Evolutionary conservation across 2,329 filamentous ascomycete genomes (phyloP), one percentile per base, ranked within the genome.

Genomic region (Phaeosphaeriaceae sp.): DNA sequence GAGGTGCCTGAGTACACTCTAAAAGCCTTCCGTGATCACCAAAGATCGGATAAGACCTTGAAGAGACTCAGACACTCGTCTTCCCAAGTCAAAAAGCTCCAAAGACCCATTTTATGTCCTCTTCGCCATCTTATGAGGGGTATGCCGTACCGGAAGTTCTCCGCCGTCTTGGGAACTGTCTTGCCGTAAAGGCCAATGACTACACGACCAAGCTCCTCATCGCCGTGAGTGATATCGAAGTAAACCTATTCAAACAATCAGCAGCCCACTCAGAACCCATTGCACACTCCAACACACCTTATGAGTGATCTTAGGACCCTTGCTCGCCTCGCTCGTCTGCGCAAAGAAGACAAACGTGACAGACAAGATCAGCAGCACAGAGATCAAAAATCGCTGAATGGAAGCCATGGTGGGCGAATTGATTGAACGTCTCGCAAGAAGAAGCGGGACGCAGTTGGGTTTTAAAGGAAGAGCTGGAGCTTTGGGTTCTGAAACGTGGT

Each of bases 251-350:
- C 7, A 62, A 2, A 44, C 41, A 44, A 19, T 44, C 6, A 44
- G 41, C 41, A 5, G 4, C 41, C 2, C 3, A 19, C 13, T 4
- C 20, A 7, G 6, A 44, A 19, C 19, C 21, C 13, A 22, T 46
- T n/a, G 9, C 4, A n/a, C n/a, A 21, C 21, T 6, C 25, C 22
- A 19, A 44, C 69, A 58, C 76, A 86, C 92, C 88, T 96, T 97
- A 85, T 91, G 85, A 72, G 93, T 97, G 83, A 97, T 94, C 88
- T 95, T 96, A 63, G 92, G 94, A 48, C 95, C 94, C 83, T 94
- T 76, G 22, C 66, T 54, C 53, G 73, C 73, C 64, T 75, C 71
- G 17, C 71, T 57, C 44, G 63, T 51, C 70, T 76, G 73, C 27
- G 72, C 71, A 61, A 76, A 75, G 71, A 74, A 72, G 66, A 71